Evolutionary conservation across 2,329 filamentous ascomycete genomes (phyloP), one percentile per base, ranked within the genome.

Genomic region (Ophiognomonia clavigignenti-juglandacearum): DNA sequence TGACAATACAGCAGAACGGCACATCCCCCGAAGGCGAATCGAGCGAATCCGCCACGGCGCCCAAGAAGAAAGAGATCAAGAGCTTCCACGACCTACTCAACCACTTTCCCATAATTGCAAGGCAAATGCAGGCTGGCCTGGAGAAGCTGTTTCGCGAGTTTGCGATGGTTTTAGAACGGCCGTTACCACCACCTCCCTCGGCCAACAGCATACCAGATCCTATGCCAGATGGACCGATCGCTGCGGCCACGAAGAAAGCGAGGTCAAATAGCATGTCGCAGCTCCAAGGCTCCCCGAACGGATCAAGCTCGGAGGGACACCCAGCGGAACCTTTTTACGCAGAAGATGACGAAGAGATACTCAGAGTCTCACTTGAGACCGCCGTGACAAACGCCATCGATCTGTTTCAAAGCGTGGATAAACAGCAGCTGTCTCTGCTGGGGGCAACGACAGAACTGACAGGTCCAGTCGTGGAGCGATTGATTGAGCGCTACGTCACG

Each of bases 321-420:
- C 14, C 14, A 18, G 74, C 75, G 26, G 80, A 85, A 60, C 70
- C 83, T 43, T 82, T 86, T 50, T 90, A 86, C 59, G 82, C 88
- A 39, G 88, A 93, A 57, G 90, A 96, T 50, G 91, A 96, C 56
- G 93, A 97, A 63, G 86, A 95, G 56, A 76, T 89, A 24, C 92
- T 98, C 84, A 78, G 92, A 47, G 83, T 83, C 19, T 89, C 90
- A 14, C 71, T 97, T 13, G 93, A 98, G 66, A 95, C 88, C 2
- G 91, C 92, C 2, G 88, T 98, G 10, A 96, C 89, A 9, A 81
- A 87, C 9, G 93, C 91, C 0, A 97, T 98, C 55, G 93, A 98
- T 59, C 75, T 97, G 1, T 98, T 98, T 56, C 92, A 97, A 59
- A 83, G 84, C 50, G 92, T 98, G 6, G 93, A 98, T 63, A 96